phyloP scores from a whole-genome alignment of 768 basidiomycete genomes.

The Gloeopeniophorella convolvens region DNA sequence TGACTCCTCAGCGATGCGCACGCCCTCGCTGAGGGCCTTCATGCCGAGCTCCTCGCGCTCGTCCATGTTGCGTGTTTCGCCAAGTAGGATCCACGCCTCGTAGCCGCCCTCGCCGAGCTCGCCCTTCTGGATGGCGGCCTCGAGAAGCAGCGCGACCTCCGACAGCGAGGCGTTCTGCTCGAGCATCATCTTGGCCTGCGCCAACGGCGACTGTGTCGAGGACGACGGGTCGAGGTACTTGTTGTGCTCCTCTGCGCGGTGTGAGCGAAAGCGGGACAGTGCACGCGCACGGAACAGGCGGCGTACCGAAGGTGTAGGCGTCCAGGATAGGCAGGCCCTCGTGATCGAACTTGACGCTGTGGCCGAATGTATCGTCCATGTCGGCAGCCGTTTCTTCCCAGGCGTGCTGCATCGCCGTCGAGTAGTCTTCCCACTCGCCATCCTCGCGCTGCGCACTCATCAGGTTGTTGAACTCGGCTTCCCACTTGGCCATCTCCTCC shows the following conservation, averaged over 20 bases:
- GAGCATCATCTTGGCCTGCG: slow-evolving; percentile 70
- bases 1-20: slow-evolving; percentile 54
- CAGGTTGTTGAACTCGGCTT: slow-evolving; percentile 73
- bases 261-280: slow-evolving; percentile 4
- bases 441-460: slow-evolving; percentile 61
- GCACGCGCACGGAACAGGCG: not conserved
- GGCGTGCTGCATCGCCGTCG: slow-evolving; percentile 51
- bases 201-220: slow-evolving; percentile 44
- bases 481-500: slow-evolving; percentile 74
- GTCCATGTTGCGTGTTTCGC: slow-evolving; percentile 86
- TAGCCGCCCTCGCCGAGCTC: slow-evolving; percentile 77
- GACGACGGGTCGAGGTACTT: slow-evolving; percentile 53
- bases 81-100: slow-evolving; percentile 89
- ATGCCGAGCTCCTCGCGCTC: slow-evolving; percentile 81
- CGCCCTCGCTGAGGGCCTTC: slow-evolving; percentile 70
- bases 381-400: slow-evolving; percentile 36
- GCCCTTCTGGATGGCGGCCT: slow-evolving; percentile 83
- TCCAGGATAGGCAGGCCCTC: slow-evolving; percentile 72
- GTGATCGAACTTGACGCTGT: slow-evolving; percentile 48
- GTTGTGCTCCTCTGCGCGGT: slow-evolving; percentile 59
- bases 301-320: slow-evolving; percentile 73
- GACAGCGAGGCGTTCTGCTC: slow-evolving; percentile 79
- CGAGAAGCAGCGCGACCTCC: slow-evolving; percentile 79
- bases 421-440: slow-evolving; percentile 52
- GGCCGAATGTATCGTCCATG: slow-evolving; percentile 29